These are phyloP conservation scores for Paramyrothecium sp. DNA, from an alignment of 2,329 filamentous ascomycete genomes.

Conservation along the genomic window DNA sequence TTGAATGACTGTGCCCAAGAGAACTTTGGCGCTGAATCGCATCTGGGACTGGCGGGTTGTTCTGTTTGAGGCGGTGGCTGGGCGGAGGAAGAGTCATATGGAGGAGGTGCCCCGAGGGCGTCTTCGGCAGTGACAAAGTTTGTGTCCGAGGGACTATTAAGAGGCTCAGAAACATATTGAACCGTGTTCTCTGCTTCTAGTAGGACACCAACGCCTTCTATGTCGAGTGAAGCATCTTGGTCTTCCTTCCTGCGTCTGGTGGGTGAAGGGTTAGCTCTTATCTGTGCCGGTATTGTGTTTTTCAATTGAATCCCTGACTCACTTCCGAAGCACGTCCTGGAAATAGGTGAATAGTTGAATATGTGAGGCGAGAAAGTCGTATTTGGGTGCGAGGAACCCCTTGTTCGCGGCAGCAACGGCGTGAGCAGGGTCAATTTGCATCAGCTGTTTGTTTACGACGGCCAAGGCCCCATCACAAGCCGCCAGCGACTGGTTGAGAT, in stretches of 20 bases:
- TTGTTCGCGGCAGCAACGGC: slow-evolving; percentile 19
- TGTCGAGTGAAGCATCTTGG: not conserved
- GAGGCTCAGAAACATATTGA: not conserved
- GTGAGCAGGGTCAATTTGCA: slow-evolving; percentile 25
- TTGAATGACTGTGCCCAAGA: slow-evolving; percentile 31
- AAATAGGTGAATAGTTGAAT: slow-evolving; percentile 21
- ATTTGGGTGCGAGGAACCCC: slow-evolving; percentile 21
- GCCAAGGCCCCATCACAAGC: slow-evolving; percentile 26
- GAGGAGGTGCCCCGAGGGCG: slow-evolving; percentile 16
- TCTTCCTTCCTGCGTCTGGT: not conserved
- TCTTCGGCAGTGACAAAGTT: slow-evolving; percentile 8
- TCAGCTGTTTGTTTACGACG: slow-evolving; percentile 30
- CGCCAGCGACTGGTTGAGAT: slow-evolving; percentile 21
- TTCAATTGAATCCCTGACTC: no score
- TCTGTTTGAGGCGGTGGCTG: slow-evolving; percentile 11
- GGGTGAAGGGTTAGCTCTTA: not conserved
- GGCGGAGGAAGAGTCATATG: slow-evolving; percentile 8
- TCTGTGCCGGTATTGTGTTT: no score
- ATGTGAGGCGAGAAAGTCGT: slow-evolving; percentile 19
- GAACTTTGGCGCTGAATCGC: slow-evolving; percentile 7
- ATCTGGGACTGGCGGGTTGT: not conserved
- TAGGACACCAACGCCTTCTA: not conserved
- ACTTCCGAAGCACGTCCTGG: slow-evolving; percentile 19
- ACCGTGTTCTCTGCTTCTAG: slow-evolving; percentile 14
- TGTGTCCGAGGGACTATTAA: no score